phyloP scores from a whole-genome alignment of 495 filamentous ascomycete genomes.

The Aspergillus cavernicola region DNA sequence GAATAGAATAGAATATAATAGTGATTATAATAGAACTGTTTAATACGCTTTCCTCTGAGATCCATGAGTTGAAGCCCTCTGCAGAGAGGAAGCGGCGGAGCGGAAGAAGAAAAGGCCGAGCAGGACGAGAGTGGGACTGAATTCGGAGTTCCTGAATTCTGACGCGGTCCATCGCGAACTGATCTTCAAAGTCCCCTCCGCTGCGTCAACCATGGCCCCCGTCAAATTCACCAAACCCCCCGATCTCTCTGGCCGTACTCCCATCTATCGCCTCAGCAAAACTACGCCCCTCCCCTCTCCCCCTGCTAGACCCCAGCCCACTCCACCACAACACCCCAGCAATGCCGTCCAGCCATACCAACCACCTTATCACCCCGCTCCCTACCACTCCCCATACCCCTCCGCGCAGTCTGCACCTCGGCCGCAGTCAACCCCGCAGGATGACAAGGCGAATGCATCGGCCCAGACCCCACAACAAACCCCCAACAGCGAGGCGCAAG shows the following conservation, averaged over 20 bases:
- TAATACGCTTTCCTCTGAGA: too few species aligned
- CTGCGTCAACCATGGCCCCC: constrained; percentile 5
- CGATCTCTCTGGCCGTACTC: constrained; percentile 14
- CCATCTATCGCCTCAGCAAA: constrained; percentile 12
- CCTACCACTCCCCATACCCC: constrained; percentile 4
- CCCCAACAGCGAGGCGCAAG: neutral
- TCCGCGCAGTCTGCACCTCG: neutral
- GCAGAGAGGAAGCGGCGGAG: too few species aligned
- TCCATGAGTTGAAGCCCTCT: too few species aligned
- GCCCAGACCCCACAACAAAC: too few species aligned
- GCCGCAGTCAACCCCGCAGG: neutral
- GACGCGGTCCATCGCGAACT: too few species aligned
- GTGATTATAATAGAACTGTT: too few species aligned
- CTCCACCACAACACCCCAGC: neutral
- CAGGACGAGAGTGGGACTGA: too few species aligned
- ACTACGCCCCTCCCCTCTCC: neutral
- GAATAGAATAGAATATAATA: too few species aligned
- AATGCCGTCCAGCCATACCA: neutral
- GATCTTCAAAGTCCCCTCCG: too few species aligned
- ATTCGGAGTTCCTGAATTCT: too few species aligned
- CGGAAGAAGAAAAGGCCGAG: too few species aligned
- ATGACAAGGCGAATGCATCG: constrained; percentile 3
- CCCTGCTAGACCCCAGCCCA: neutral
- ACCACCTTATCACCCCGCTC: constrained; percentile 1
- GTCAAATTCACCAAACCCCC: constrained; percentile 5